A percentile compares a stretch with the other conserved stretches of the same genome.
These are phyloP conservation scores for Cercospora berteroae DNA, from an alignment of 2,329 filamentous ascomycete genomes.

Conservation along the genomic window DNA sequence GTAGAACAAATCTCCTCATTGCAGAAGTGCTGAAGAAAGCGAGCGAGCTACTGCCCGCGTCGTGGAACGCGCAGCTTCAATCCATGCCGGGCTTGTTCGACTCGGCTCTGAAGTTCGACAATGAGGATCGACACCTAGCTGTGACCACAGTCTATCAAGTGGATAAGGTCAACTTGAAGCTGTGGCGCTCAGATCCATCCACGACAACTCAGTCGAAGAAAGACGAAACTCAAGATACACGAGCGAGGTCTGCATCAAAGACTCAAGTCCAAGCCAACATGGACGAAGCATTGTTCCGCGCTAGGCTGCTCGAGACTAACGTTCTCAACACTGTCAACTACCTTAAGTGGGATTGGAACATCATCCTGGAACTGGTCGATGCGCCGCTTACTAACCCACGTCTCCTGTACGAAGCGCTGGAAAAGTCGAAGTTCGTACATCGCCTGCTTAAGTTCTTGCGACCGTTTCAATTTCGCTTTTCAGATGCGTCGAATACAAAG, in stretches of 20 bases:
- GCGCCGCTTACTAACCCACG: slow-evolving; percentile 89
- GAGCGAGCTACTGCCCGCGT: slow-evolving; percentile 76
- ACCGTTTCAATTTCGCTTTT: slow-evolving; percentile 95
- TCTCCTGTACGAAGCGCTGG: slow-evolving; percentile 87
- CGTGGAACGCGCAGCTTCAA: slow-evolving; percentile 81
- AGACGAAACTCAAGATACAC: slow-evolving; percentile 33
- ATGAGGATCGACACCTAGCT: slow-evolving; percentile 72
- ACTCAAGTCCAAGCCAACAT: slow-evolving; percentile 58
- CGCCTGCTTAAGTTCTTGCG: slow-evolving; percentile 91
- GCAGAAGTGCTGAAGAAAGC: slow-evolving; percentile 89
- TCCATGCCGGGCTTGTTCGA: slow-evolving; percentile 82
- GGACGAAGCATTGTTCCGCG: slow-evolving; percentile 63
- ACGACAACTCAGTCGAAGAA: slow-evolving; percentile 20
- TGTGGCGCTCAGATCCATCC: slow-evolving; percentile 68
- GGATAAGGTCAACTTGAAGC: slow-evolving; percentile 89
- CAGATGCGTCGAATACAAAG: slow-evolving; percentile 83
- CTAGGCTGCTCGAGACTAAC: slow-evolving; percentile 70
- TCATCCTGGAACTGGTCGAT: slow-evolving; percentile 86
- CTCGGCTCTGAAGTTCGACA: slow-evolving; percentile 68
- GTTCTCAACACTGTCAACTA: slow-evolving; percentile 88
- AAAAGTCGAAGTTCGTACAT: slow-evolving; percentile 94
- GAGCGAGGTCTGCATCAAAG: slow-evolving; percentile 51
- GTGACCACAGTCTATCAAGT: slow-evolving; percentile 95
- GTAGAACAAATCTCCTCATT: slow-evolving; percentile 86
- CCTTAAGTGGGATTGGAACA: slow-evolving; percentile 95